A percentile compares a stretch with the other conserved stretches of the same genome.
Conservation (phyloP, 2,329 filamentous ascomycete genomes). For the Ascosphaera apis region DNA sequence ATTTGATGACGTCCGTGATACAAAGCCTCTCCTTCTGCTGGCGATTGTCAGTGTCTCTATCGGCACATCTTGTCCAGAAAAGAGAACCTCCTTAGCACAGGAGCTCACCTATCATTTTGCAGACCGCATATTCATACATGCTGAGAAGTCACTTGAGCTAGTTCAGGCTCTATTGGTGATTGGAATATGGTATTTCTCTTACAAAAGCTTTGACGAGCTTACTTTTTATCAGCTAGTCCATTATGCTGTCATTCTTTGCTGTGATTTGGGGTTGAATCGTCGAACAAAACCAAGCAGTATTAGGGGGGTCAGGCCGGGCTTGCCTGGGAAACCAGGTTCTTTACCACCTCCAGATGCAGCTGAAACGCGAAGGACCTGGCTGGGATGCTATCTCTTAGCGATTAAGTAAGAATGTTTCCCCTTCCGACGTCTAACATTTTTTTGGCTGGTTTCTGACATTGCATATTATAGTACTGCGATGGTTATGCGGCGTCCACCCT, state of each 20-base stretch:
- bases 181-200: constrained; percentile 69
- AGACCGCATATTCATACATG: constrained; percentile 48
- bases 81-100: constrained; percentile 39
- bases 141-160: constrained; percentile 62
- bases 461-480: constrained; percentile 17
- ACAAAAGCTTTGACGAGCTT: constrained; percentile 61
- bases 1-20: constrained; percentile 30
- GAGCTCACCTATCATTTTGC: constrained; percentile 53
- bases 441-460: constrained; percentile 24
- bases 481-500: constrained; percentile 33
- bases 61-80: constrained; percentile 27
- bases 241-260: constrained; percentile 56
- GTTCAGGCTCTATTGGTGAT: constrained; percentile 55
- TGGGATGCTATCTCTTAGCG: constrained; percentile 37
- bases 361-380: constrained; percentile 35
- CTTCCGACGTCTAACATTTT: not conserved
- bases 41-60: constrained; percentile 32
- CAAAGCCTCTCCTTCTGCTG: constrained; percentile 36
- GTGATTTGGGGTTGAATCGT: constrained; percentile 58
- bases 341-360: constrained; percentile 26
- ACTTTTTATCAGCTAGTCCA: constrained; percentile 80
- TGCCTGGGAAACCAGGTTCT: constrained; percentile 16
- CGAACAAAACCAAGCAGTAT: constrained; percentile 16
- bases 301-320: no score
- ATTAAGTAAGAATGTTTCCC: constrained; percentile 22